These are phyloP conservation scores for Chrysoporthe cubensis DNA, from an alignment of 2,329 filamentous ascomycete genomes.

Conservation along the genomic window DNA sequence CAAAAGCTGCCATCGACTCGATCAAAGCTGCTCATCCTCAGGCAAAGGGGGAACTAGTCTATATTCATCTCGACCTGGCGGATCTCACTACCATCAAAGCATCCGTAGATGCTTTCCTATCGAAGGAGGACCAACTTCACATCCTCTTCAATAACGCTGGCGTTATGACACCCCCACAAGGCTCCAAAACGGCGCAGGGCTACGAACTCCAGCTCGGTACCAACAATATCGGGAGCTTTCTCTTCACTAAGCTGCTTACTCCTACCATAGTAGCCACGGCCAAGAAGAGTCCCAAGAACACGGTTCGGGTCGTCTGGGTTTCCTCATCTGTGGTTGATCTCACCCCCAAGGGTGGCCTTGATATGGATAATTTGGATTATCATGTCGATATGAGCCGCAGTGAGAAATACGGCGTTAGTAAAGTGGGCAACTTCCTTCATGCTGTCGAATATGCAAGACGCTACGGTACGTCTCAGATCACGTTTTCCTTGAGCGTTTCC, in stretches of 20 bases:
- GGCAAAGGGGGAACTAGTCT: conserved; percentile 41
- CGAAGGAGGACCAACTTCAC: conserved; percentile 35
- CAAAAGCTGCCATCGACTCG: conserved; percentile 41
- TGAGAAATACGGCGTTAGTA: conserved; percentile 21
- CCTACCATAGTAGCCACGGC: conserved; percentile 6
- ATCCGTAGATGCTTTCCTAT: conserved; percentile 34
- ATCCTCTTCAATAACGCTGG: conserved; percentile 42
- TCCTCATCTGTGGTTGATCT: neutral
- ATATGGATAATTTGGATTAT: conserved; percentile 13
- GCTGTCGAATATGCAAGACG: conserved; percentile 15
- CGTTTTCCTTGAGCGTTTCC: neutral
- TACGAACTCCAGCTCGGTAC: conserved; percentile 17
- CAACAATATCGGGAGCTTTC: conserved; percentile 15
- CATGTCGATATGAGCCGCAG: neutral
- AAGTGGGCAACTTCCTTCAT: conserved; percentile 17
- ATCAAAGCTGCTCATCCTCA: conserved; percentile 32
- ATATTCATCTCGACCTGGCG: conserved; percentile 42
- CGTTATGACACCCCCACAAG: conserved; percentile 36
- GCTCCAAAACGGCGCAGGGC: conserved; percentile 32
- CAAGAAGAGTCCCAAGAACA: neutral
- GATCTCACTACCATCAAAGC: conserved; percentile 33
- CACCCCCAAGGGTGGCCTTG: neutral
- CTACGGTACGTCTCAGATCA: neutral
- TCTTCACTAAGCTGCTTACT: conserved; percentile 15
- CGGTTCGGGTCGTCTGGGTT: conserved; percentile 22